Evolutionary conservation across 805 yeast species (phyloP).

Genomic region (Pichia pseudocactophila): DNA sequence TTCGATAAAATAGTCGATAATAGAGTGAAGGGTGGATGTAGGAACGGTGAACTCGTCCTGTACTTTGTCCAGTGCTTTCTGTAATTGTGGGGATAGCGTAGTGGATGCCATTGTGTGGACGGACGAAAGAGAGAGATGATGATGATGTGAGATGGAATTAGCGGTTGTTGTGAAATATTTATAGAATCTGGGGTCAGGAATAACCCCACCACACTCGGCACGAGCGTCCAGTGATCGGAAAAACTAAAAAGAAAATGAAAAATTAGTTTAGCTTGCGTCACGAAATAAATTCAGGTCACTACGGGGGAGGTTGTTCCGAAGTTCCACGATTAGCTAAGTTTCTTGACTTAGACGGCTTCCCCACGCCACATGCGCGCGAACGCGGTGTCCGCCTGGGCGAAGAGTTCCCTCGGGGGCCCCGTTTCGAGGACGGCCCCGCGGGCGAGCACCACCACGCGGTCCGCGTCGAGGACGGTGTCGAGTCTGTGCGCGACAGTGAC

Average conservation of each 20-base stretch:
- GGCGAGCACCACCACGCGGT: conserved; percentile 66
- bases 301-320: no score
- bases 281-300: no score
- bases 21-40: conserved; percentile 32
- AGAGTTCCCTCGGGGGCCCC: conserved; percentile 52
- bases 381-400: conserved; percentile 26
- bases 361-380: not conserved
- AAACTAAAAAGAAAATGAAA: not conserved
- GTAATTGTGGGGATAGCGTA: conserved; percentile 8
- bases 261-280: no score
- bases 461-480: conserved; percentile 81
- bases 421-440: conserved; percentile 70
- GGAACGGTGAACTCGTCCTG: conserved; percentile 36
- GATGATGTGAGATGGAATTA: no score
- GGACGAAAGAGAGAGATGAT: no score
- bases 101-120: no score
- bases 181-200: no score
- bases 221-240: no score
- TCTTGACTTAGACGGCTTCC: no score
- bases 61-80: conserved; percentile 24
- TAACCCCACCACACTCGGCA: no score
- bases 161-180: no score
- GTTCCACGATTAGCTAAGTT: no score
- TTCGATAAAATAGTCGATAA: conserved; percentile 40
- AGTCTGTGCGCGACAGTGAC: conserved; percentile 85